Conservation (phyloP, 1,139 yeast genomes). For the Yamadazyma atlantica region DNA sequence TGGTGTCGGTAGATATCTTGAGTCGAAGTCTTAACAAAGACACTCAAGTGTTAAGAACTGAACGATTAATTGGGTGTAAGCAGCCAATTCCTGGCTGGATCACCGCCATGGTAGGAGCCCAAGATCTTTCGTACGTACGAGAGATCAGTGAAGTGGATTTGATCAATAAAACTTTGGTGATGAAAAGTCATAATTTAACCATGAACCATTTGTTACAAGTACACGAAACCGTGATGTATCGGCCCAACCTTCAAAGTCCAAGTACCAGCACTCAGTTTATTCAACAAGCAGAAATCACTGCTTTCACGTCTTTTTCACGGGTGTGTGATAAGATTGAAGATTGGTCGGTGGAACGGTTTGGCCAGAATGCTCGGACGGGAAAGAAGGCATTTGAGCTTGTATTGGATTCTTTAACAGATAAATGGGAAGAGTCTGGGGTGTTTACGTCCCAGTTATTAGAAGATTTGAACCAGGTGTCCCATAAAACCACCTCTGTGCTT, state of each 20-base stretch:
- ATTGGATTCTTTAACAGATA: conserved; percentile 51
- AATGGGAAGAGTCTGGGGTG: conserved; percentile 49
- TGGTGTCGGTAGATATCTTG: conserved; percentile 89
- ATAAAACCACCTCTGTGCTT: conserved; percentile 35
- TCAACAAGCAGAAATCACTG: conserved; percentile 88
- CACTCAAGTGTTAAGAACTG: conserved; percentile 67
- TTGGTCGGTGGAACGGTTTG: conserved; percentile 87
- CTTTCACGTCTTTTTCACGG: conserved; percentile 68
- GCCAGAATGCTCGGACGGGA: conserved; percentile 83
- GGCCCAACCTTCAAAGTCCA: conserved; percentile 61
- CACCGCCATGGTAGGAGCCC: conserved; percentile 68
- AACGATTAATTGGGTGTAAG: conserved; percentile 84
- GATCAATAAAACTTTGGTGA: conserved; percentile 56
- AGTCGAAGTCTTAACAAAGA: conserved; percentile 63
- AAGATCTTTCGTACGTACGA: conserved; percentile 74
- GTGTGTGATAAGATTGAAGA: conserved; percentile 85
- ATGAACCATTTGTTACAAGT: conserved; percentile 76
- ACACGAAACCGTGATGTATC: conserved; percentile 79
- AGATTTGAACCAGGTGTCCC: conserved; percentile 27
- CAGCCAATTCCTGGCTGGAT: conserved; percentile 90
- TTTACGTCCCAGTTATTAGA: conserved; percentile 29
- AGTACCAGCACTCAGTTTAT: conserved; percentile 56
- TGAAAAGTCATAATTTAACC: conserved; percentile 87
- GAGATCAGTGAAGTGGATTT: conserved; percentile 88
- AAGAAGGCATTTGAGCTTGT: conserved; percentile 83